phyloP scores from a whole-genome alignment of 345 rosid genomes.

The Populus alba region DNA sequence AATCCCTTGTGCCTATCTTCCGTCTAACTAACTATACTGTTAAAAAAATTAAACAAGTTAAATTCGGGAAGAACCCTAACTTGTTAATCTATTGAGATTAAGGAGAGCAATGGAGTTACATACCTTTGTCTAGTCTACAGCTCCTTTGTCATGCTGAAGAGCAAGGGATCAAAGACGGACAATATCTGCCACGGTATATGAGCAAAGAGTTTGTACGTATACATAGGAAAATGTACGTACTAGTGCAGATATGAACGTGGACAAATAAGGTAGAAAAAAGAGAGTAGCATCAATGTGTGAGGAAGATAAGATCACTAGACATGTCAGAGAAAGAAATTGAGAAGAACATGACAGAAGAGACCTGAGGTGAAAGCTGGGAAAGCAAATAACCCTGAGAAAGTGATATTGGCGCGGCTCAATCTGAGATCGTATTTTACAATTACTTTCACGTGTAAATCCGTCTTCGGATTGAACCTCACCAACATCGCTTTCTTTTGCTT shows the following conservation, averaged over 20 bases:
- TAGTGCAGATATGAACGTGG: not conserved
- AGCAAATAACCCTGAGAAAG: constrained; percentile 30
- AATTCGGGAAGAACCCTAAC: not conserved
- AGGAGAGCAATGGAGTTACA: not conserved
- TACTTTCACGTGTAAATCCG: constrained; percentile 46
- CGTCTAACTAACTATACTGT: no score
- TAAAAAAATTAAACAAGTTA: not conserved
- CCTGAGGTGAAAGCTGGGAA: constrained; percentile 8
- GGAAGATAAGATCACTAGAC: not conserved
- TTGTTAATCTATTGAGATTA: not conserved
- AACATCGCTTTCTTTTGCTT: constrained; percentile 62
- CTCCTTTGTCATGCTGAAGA: not conserved
- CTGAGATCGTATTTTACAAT: constrained; percentile 73
- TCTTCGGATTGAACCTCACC: constrained; percentile 97
- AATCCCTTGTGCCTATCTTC: no score
- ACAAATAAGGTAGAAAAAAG: not conserved
- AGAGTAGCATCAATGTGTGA: not conserved
- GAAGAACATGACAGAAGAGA: not conserved
- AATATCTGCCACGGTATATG: no score
- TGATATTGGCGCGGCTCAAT: constrained; percentile 99
- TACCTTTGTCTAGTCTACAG: not conserved
- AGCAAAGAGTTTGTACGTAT: no score
- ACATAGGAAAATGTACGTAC: not conserved
- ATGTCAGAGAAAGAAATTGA: not conserved
- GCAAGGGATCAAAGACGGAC: not conserved